Percentiles rank a stretch among this genome's conserved stretches.
Conservation (phyloP, 306 rosid genomes). For the Casuarina glauca region DNA sequence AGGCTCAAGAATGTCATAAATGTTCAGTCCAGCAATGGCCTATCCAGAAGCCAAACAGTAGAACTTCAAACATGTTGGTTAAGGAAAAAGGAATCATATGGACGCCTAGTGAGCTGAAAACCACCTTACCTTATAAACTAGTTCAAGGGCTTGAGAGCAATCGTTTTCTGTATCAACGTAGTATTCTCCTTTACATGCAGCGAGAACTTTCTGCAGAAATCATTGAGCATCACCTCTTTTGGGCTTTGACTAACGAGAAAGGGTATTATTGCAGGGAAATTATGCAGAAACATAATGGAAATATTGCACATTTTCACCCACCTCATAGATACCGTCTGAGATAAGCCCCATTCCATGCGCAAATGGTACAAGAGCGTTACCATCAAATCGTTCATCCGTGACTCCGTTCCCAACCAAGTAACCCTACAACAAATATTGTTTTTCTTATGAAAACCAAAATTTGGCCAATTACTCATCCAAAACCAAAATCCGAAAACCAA, state of each 20-base stretch:
- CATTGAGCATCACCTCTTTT: not conserved
- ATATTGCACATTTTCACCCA: not conserved
- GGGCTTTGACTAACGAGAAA: too few relatives aligned
- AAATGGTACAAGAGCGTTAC: slow-evolving; percentile 72
- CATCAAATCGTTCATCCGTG: slow-evolving; percentile 57
- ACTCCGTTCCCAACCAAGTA: slow-evolving; percentile 85
- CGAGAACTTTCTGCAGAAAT: slow-evolving; percentile 36
- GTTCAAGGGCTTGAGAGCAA: slow-evolving; percentile 29
- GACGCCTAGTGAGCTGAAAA: not conserved
- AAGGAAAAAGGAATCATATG: too few relatives aligned
- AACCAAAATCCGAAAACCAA: not conserved
- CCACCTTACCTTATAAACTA: slow-evolving; percentile 38
- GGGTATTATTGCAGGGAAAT: too few relatives aligned
- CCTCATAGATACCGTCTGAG: slow-evolving; percentile 59
- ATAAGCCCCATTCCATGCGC: slow-evolving; percentile 87
- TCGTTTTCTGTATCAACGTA: not conserved
- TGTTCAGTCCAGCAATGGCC: slow-evolving; percentile 54
- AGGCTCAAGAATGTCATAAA: slow-evolving; percentile 69
- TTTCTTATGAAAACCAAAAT: not conserved
- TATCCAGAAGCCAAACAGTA: not conserved
- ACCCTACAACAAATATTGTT: slow-evolving; percentile 38
- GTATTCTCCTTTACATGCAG: slow-evolving; percentile 51
- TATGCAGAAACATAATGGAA: too few relatives aligned
- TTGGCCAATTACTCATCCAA: not conserved
- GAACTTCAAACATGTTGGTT: too few relatives aligned